Conservation (phyloP, 495 filamentous ascomycete species). For the Talaromyces stipitatus region DNA sequence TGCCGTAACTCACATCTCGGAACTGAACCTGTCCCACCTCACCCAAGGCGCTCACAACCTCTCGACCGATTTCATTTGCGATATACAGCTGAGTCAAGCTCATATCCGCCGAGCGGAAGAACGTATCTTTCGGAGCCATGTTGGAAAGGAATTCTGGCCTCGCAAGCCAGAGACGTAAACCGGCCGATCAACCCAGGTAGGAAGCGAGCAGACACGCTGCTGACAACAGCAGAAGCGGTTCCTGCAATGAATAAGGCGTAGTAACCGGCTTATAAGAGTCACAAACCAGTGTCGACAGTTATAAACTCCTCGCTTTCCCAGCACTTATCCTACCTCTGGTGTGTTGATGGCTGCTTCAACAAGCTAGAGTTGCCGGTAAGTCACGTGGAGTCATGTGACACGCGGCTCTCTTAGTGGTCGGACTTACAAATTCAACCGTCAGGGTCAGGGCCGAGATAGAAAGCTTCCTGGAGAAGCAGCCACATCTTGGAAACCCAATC, state of each 20-base stretch:
- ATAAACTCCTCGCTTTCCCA: not conserved
- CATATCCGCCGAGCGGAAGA: slow-evolving; percentile 99
- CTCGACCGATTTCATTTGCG: slow-evolving; percentile 94
- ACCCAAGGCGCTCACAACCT: slow-evolving; percentile 93
- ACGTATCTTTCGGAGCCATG: slow-evolving; percentile 67
- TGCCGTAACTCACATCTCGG: slow-evolving; percentile 67
- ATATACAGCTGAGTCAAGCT: slow-evolving; percentile 99
- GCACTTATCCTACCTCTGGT: not conserved
- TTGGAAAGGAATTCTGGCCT: slow-evolving; percentile 11
- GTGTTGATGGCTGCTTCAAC: not conserved
- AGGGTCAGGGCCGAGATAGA: no score
- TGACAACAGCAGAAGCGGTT: not conserved
- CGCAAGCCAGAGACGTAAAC: not conserved
- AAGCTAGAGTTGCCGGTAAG: not conserved
- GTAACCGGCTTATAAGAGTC: not conserved
- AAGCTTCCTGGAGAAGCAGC: no score
- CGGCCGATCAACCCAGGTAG: not conserved
- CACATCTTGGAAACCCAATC: no score
- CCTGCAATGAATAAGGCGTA: not conserved
- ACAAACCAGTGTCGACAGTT: not conserved
- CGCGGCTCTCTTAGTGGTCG: not conserved
- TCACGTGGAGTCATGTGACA: not conserved
- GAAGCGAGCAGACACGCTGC: not conserved
- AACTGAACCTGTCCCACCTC: slow-evolving; percentile 95
- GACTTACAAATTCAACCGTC: not conserved